Conservation (phyloP, 257 asterid genomes). For the Ilex aquifolium region DNA sequence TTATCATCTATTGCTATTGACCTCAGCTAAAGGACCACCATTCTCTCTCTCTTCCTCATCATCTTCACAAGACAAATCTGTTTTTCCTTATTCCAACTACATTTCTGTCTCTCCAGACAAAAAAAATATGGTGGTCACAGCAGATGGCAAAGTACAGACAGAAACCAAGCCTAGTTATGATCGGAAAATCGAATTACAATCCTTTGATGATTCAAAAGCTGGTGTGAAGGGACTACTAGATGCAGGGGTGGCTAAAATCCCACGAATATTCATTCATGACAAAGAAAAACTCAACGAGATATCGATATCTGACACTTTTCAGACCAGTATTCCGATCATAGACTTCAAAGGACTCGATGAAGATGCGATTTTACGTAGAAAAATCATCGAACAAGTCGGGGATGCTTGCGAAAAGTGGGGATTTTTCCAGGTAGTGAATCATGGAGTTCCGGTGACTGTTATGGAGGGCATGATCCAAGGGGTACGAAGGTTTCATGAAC, state of each 20-base stretch:
- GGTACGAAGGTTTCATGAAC: not conserved
- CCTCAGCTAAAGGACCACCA: no score
- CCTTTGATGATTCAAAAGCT: slow-evolving; percentile 14
- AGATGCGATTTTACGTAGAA: not conserved
- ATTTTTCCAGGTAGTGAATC: not conserved
- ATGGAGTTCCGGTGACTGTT: slow-evolving; percentile 5
- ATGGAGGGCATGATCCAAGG: slow-evolving; percentile 26
- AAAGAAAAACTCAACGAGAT: not conserved
- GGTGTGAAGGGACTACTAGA: slow-evolving; percentile 21
- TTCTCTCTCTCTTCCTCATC: no score
- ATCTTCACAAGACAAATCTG: no score
- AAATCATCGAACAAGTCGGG: slow-evolving; percentile 1
- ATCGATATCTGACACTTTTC: no score
- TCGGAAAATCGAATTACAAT: slow-evolving; percentile 4
- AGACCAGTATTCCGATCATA: slow-evolving; percentile 4
- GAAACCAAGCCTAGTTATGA: not conserved
- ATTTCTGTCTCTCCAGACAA: no score
- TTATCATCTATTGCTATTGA: no score
- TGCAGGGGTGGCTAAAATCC: slow-evolving; percentile 13
- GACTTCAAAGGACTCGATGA: not conserved
- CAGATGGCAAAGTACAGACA: not conserved
- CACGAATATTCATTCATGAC: slow-evolving; percentile 6
- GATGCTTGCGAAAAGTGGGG: not conserved
- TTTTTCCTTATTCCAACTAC: no score
- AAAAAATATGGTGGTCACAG: no score